These are phyloP conservation scores for Austroboletus festivus DNA, from an alignment of 768 basidiomycete species.

Conservation along the genomic window DNA sequence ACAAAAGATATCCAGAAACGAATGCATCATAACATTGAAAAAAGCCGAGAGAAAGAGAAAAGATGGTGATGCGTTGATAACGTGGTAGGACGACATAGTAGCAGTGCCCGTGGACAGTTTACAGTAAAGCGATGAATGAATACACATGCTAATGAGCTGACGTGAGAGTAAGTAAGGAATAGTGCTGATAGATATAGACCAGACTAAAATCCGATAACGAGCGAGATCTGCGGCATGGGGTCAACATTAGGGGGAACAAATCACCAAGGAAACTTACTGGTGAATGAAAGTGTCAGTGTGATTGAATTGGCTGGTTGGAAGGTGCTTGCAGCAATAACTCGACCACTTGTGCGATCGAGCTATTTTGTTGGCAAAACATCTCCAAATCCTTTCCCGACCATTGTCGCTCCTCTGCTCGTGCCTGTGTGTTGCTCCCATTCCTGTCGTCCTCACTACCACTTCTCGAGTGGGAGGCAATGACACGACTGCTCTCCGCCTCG, in stretches of 20 bases:
- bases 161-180: conserved; percentile 22
- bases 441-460: conserved; percentile 33
- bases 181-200: conserved; percentile 29
- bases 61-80: conserved; percentile 20
- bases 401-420: conserved; percentile 44
- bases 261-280: conserved; percentile 20
- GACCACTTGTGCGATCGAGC: conserved; percentile 74
- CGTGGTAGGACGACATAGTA: conserved; percentile 22
- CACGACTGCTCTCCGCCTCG: conserved; percentile 48
- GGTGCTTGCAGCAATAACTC: conserved; percentile 55
- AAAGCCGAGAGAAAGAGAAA: conserved; percentile 3
- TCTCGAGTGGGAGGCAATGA: conserved; percentile 22
- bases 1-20: conserved; percentile 6
- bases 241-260: conserved; percentile 9
- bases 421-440: conserved; percentile 31
- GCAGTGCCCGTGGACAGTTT: conserved; percentile 22
- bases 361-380: conserved; percentile 85
- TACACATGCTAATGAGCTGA: conserved; percentile 28
- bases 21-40: conserved; percentile 21
- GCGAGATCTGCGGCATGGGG: conserved; percentile 9
- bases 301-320: conserved; percentile 36
- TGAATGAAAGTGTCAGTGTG: conserved; percentile 16
- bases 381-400: conserved; percentile 86
- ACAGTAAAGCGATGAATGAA: conserved; percentile 28
- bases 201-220: conserved; percentile 22